Evolutionary conservation across 2,329 filamentous ascomycete genomes (phyloP).

Genomic region (Plectosphaerella sp.): DNA sequence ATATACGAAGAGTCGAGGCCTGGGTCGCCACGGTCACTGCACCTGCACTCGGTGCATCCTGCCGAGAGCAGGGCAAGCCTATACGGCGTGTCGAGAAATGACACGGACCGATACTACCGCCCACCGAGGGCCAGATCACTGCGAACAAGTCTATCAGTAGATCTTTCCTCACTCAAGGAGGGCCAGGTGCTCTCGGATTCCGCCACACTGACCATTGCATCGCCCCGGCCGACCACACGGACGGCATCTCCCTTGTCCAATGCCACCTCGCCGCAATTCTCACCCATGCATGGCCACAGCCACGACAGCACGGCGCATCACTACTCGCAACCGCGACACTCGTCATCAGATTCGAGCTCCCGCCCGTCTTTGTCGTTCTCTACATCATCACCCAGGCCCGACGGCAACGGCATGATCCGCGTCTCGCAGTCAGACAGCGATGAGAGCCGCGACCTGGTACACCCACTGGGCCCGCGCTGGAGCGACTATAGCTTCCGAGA

Average conservation of each 20-base stretch:
- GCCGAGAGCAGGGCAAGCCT: constrained; percentile 6
- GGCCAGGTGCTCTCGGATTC: background rate
- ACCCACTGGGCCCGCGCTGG: constrained; percentile 17
- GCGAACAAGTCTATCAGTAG: background rate
- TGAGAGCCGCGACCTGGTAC: background rate
- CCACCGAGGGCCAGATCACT: constrained; percentile 7
- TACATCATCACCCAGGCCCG: background rate
- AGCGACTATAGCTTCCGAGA: constrained; percentile 31
- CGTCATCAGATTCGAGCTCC: constrained; percentile 1
- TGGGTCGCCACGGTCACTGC: background rate
- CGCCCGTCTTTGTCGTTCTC: background rate
- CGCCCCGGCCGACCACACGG: background rate
- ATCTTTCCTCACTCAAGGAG: background rate
- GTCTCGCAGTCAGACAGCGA: constrained; percentile 1
- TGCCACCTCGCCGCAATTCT: background rate
- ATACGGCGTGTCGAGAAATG: background rate
- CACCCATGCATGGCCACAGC: constrained; percentile 1
- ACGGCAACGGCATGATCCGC: background rate
- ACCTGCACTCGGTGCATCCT: constrained; percentile 4
- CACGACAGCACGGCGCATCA: background rate
- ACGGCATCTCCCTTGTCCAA: constrained; percentile 2
- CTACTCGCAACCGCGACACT: background rate
- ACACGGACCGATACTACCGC: constrained; percentile 8
- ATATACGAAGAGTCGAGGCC: background rate
- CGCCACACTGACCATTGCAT: background rate